Percentiles rank a stretch among this genome's conserved stretches.
These are phyloP conservation scores for Solanum hybrid DNA, from an alignment of 305 asterid species.

Conservation along the genomic window DNA sequence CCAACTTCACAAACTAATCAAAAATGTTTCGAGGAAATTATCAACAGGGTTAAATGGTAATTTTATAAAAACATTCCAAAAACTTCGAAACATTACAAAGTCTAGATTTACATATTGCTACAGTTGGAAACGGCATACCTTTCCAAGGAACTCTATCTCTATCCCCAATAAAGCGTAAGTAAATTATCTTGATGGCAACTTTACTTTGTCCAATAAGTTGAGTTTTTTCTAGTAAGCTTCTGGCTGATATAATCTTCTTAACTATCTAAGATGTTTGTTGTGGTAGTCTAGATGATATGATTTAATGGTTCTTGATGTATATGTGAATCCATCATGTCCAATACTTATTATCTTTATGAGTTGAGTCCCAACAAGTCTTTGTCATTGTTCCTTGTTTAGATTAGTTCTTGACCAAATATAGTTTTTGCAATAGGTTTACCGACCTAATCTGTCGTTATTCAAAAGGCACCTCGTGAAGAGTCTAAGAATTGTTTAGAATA, in stretches of 20 bases:
- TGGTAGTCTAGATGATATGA: neutral
- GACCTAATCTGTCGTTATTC: neutral
- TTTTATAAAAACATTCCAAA: too few species aligned
- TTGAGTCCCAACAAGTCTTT: too few species aligned
- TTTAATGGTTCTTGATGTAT: neutral
- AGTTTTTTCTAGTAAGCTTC: neutral
- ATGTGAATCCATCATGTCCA: neutral
- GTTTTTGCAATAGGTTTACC: neutral
- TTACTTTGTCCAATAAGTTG: neutral
- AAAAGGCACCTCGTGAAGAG: neutral
- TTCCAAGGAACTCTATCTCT: neutral
- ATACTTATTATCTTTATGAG: neutral
- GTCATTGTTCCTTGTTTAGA: neutral
- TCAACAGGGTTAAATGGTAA: neutral
- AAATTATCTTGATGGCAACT: neutral
- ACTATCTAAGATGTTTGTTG: neutral
- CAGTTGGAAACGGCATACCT: too few species aligned
- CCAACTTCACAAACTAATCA: neutral
- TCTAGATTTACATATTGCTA: neutral
- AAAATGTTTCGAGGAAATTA: neutral
- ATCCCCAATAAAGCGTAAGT: neutral
- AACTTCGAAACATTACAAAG: neutral
- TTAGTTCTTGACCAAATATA: neutral
- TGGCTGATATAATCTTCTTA: too few species aligned
- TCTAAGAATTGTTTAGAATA: neutral